phyloP scores from a whole-genome alignment of 2,329 filamentous ascomycete genomes.

The Fusarium praegraminearum region DNA sequence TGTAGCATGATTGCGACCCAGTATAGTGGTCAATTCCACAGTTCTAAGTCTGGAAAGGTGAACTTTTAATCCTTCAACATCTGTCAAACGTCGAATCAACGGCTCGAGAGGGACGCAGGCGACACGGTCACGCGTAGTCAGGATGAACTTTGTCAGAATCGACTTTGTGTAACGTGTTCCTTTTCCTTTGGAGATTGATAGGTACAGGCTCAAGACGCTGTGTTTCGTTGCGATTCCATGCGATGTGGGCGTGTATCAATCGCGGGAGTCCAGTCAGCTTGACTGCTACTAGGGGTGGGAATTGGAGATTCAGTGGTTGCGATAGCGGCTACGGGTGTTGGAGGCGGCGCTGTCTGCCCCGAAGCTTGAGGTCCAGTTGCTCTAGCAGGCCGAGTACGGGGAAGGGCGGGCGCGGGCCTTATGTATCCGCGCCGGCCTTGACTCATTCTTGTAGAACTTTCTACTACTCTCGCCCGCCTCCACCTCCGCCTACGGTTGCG shows the following conservation, averaged over 20 bases:
- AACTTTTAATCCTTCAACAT: constrained; percentile 40
- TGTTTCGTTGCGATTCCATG: constrained; percentile 10
- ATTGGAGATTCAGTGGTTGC: constrained; percentile 37
- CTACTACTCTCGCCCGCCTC: constrained; percentile 51
- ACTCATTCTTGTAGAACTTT: constrained; percentile 62
- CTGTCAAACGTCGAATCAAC: constrained; percentile 29
- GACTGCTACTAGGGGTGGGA: constrained; percentile 43
- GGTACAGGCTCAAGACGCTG: not conserved
- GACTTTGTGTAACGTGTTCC: constrained; percentile 19
- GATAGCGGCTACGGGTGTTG: constrained; percentile 38
- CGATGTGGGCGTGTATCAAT: constrained; percentile 44
- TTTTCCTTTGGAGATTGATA: constrained; percentile 9
- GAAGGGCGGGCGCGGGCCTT: constrained; percentile 48
- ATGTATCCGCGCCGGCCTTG: constrained; percentile 54
- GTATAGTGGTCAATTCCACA: constrained; percentile 16
- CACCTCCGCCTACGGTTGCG: constrained; percentile 26
- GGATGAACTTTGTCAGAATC: constrained; percentile 21
- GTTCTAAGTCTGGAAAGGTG: constrained; percentile 30
- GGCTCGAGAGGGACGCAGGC: constrained; percentile 25
- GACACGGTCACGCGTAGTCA: constrained; percentile 30
- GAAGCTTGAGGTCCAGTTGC: constrained; percentile 20
- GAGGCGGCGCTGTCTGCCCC: constrained; percentile 38
- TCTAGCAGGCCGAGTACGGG: constrained; percentile 26
- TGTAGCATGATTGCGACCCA: constrained; percentile 52
- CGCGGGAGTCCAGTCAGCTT: constrained; percentile 18